Conservation (phyloP, 306 rosid species). For the Dryas octopetala region DNA sequence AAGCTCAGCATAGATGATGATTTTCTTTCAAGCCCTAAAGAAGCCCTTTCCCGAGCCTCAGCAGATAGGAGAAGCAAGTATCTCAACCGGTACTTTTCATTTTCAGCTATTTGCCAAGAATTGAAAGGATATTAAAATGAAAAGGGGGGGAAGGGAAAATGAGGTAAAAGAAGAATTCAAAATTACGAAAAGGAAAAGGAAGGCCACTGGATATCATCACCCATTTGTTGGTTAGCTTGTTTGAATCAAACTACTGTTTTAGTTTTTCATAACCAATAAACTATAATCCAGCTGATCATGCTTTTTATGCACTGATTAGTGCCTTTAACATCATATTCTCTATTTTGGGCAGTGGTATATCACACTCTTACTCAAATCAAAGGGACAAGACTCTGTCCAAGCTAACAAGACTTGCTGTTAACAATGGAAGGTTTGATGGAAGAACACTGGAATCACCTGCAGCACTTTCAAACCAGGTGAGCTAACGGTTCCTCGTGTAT, state of each 20-base stretch:
- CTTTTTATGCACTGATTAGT: constrained; percentile 10
- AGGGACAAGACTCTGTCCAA: constrained; percentile 72
- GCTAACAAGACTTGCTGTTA: constrained; percentile 80
- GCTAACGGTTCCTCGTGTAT: constrained; percentile 21
- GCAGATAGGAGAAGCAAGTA: constrained; percentile 87
- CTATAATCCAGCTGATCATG: neutral
- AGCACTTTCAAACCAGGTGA: constrained; percentile 67
- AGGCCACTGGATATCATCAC: neutral
- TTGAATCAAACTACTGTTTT: neutral
- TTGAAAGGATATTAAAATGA: neutral
- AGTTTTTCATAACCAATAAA: neutral
- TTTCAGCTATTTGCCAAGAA: constrained; percentile 7
- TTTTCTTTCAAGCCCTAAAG: constrained; percentile 83
- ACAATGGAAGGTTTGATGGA: constrained; percentile 64
- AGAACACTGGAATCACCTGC: constrained; percentile 79
- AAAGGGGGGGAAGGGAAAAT: neutral
- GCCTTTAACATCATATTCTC: constrained; percentile 6
- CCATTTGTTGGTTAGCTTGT: neutral
- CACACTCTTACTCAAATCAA: constrained; percentile 72
- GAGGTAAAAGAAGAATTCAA: neutral
- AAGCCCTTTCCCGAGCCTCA: constrained; percentile 95
- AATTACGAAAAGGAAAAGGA: neutral
- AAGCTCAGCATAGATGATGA: constrained; percentile 92
- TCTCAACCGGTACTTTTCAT: constrained; percentile 62
- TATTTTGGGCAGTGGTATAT: constrained; percentile 46